phyloP scores from a whole-genome alignment of 1,139 yeast species.

The Diutina catenulata region DNA sequence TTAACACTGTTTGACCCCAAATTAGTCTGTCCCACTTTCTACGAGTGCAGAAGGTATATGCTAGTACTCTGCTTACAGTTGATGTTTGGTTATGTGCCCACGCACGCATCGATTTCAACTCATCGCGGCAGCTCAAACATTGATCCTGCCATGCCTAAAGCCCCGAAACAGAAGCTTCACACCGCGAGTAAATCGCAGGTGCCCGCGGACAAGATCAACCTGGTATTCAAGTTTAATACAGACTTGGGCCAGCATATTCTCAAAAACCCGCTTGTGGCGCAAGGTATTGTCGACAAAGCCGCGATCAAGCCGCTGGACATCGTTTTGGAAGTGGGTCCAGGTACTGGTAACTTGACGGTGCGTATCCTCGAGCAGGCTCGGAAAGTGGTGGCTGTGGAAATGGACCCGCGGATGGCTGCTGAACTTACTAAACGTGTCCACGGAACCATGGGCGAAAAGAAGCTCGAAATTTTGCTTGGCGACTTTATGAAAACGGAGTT shows the following conservation, averaged over 20 bases:
- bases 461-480: constrained; percentile 82
- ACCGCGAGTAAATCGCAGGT: constrained; percentile 35
- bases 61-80: too few species aligned
- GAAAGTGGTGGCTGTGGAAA: constrained; percentile 88
- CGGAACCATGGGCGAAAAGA: constrained; percentile 87
- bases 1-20: too few species aligned
- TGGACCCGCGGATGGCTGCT: constrained; percentile 99
- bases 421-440: constrained; percentile 95
- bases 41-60: too few species aligned
- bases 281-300: constrained; percentile 96
- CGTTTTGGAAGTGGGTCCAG: constrained; percentile 97
- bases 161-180: constrained; percentile 39
- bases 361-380: constrained; percentile 85
- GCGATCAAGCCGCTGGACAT: constrained; percentile 83
- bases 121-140: too few species aligned
- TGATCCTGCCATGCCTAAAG: constrained; percentile 37
- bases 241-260: constrained; percentile 95
- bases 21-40: too few species aligned
- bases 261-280: constrained; percentile 93
- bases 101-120: too few species aligned
- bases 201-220: constrained; percentile 58
- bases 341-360: constrained; percentile 96
- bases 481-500: constrained; percentile 94
- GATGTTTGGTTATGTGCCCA: too few species aligned
- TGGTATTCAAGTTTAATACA: constrained; percentile 92